Evolutionary conservation across 306 rosid species (phyloP), one percentile per base, ranked within the genome.

Genomic region (Dalbergia cultrata): DNA sequence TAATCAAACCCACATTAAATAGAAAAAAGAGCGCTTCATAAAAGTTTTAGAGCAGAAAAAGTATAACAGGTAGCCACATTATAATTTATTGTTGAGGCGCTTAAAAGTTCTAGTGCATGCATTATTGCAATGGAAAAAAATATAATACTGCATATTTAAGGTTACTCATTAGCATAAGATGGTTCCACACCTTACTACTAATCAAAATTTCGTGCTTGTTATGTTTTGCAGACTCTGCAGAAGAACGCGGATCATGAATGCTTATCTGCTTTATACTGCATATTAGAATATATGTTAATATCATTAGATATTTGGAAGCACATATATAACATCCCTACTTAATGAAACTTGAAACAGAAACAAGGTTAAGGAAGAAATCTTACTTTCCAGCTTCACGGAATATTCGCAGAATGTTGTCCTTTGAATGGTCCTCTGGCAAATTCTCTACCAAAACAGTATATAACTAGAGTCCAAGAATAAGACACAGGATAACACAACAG

Each of bases 371-470:
- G 70, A 37, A 31, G 67, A 65, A 18, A 79, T 34, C 91, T 59
- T 89, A 93, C 99, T 88, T 90, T 90, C 99, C 99, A 68, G 90
- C 98, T 87, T 80, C 91, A 75, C 85, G 88, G 88, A 93, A 93
- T 77, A 93, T 92, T 77, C 78, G 83, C 70, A 33, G 83, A 70
- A 96, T 85, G 85, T 93, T 96, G 83, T 88, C 94, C 90, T 74
- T 83, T 59, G 98, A 90, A 90, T 89, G 93, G 79, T 96, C 90
- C 82, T 85, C 97, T 0, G 99, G 98, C 80, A 96, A 88, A 82
- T 96, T 89, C 85, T 96, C 99, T 74, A 85, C 97, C 91, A 96
- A 78, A 82, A 96, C 98, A 89, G 99, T 96, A 80, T 17, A 93
- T 81, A 87, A 88, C 99, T 96, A 75, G 83, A 87, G 78, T 67